Conservation (phyloP, 208 protist species). For the Crithidia expoeki region DNA sequence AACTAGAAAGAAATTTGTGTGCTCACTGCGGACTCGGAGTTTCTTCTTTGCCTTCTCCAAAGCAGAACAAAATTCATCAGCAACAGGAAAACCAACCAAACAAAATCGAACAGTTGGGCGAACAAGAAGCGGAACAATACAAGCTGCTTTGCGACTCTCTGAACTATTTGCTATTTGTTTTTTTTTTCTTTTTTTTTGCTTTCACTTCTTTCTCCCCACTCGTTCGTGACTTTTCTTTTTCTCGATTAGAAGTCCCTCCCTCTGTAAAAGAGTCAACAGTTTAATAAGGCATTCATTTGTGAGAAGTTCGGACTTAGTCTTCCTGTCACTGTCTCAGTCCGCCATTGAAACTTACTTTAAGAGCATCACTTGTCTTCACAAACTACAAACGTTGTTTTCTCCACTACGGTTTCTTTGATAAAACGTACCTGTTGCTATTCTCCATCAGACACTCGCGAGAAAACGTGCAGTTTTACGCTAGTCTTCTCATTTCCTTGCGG, state of each 20-base stretch:
- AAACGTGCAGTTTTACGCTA: neutral
- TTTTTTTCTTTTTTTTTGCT: slow-evolving; percentile 8
- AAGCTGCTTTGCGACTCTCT: neutral
- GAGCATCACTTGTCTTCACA: neutral
- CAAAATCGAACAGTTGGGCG: neutral
- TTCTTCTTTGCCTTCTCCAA: too few relatives aligned
- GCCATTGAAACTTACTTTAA: neutral
- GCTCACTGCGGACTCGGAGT: too few relatives aligned
- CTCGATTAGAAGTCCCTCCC: neutral
- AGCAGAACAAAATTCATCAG: neutral
- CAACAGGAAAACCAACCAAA: neutral
- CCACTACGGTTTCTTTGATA: slow-evolving; percentile 9
- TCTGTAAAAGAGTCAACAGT: neutral
- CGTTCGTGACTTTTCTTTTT: slow-evolving; percentile 3
- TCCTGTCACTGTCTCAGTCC: neutral
- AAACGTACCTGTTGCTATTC: neutral
- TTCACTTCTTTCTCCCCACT: neutral
- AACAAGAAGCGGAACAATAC: neutral
- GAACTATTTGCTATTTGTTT: neutral
- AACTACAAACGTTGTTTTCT: neutral
- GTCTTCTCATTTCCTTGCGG: neutral
- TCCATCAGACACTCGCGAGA: neutral
- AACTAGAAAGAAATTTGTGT: too few relatives aligned
- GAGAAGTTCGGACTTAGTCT: neutral
- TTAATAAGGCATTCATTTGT: neutral